phyloP scores from a whole-genome alignment of 2,329 filamentous ascomycete species.

The Colletotrichum phormii region DNA sequence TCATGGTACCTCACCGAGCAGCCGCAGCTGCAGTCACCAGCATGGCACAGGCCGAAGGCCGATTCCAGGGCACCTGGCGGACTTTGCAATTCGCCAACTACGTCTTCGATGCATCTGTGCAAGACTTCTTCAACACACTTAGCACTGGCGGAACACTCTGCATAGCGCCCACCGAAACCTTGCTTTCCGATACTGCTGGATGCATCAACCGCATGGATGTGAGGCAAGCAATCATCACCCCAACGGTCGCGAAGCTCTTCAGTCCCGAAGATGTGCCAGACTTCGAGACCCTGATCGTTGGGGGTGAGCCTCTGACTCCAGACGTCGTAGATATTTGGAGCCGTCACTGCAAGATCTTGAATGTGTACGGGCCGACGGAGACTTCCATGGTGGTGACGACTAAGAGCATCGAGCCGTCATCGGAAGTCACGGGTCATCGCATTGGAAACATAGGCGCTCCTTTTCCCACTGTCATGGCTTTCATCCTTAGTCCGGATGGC shows the following conservation, averaged over 20 bases:
- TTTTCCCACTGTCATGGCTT: slow-evolving; percentile 15
- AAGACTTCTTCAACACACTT: slow-evolving; percentile 27
- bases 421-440: not conserved
- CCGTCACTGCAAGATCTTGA: slow-evolving; percentile 32
- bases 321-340: slow-evolving; percentile 30
- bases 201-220: slow-evolving; percentile 18
- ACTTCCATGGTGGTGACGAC: slow-evolving; percentile 32
- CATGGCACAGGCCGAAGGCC: slow-evolving; percentile 33
- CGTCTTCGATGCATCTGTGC: slow-evolving; percentile 22
- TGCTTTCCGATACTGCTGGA: slow-evolving; percentile 14
- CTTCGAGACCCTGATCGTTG: slow-evolving; percentile 24
- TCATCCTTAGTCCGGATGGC: slow-evolving; percentile 12
- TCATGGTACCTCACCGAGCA: slow-evolving; percentile 36
- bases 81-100: slow-evolving; percentile 23
- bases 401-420: slow-evolving; percentile 3
- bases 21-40: slow-evolving; percentile 37
- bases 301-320: slow-evolving; percentile 28
- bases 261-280: slow-evolving; percentile 34
- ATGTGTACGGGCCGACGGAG: slow-evolving; percentile 39
- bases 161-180: slow-evolving; percentile 12
- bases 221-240: slow-evolving; percentile 31
- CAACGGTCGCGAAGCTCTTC: slow-evolving; percentile 37
- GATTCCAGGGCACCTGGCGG: not conserved
- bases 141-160: slow-evolving; percentile 19
- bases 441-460: slow-evolving; percentile 11